Evolutionary conservation across 495 filamentous ascomycete genomes (phyloP), one percentile per base, ranked within the genome.

Genomic region (Mycothermus thermophilus): DNA sequence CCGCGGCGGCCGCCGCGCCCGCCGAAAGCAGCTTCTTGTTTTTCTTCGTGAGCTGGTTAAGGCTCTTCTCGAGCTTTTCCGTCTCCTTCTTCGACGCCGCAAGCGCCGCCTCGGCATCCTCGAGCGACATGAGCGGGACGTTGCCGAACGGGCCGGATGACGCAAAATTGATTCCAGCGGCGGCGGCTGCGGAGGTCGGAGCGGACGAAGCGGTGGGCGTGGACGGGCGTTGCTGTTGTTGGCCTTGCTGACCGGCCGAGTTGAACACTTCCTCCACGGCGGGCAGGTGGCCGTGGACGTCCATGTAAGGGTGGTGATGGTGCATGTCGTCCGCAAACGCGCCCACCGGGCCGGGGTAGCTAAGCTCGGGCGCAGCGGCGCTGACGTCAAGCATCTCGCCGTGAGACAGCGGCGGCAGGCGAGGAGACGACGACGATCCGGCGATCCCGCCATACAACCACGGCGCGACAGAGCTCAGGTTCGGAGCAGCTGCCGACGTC

Each of bases 61-160:
- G 48, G 43, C 62, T 74, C 64, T 80, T 83, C 54, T 83, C 80
- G 7, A 82, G 48, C 37, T 51, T 66, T 34, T 85, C 80, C 22
- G 73, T 66, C 46, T 83, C 77, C 60, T 75, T 80, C 42, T 66
- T 65, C n/a, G 70, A 64, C 8, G 51, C 46, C 12, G 59, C 38
- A 44, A 79, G 59, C 21, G 64, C 71, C 35, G 55, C 57, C 55
- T 83, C 78, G 4, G 72, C 67, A 19, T 80, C 78, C 33, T 75
- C 66, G 5, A 79, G 56, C 19, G 54, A 65, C 51, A 75, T 61
- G 9, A 71, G 47, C 8, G 60, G 59, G 24, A 66, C 59, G 26
- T 55, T 69, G 12, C 60, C 63, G 12, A 70, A 59, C 7, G 64
- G 41, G 8, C 41, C 34, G 2, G 44, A 37, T 9, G 47, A 27